Conservation (phyloP, 345 rosid species). For the Microcos paniculata region DNA sequence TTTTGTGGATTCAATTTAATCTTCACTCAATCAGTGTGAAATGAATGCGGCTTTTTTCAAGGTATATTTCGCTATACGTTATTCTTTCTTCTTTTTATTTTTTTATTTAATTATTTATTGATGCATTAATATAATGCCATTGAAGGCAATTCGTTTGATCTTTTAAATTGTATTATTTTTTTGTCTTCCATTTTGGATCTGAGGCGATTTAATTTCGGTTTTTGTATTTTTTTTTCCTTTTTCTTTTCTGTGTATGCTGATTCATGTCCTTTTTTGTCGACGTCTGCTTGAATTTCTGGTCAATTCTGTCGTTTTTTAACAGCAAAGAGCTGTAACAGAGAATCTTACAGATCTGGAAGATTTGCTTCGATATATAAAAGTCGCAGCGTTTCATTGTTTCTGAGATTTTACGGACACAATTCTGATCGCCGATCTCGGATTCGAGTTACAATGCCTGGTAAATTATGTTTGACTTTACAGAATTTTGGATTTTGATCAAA, state of each 20-base stretch:
- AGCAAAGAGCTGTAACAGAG: background rate
- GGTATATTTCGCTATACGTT: constrained; percentile 19
- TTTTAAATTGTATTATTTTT: background rate
- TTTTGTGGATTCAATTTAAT: background rate
- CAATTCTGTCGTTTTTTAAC: constrained; percentile 16
- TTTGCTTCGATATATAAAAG: constrained; percentile 3
- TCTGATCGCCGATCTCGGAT: constrained; percentile 18
- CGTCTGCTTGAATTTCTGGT: constrained; percentile 1
- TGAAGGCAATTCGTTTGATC: background rate
- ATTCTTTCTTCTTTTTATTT: background rate
- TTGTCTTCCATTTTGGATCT: constrained; percentile 27
- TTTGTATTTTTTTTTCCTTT: background rate
- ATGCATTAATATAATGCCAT: background rate
- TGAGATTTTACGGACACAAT: constrained; percentile 28
- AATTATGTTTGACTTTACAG: background rate
- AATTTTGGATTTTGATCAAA: constrained; percentile 8
- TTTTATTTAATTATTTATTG: background rate
- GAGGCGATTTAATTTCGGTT: constrained; percentile 11
- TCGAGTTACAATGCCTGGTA: constrained; percentile 51
- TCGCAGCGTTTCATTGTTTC: background rate
- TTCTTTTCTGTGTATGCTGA: constrained; percentile 8
- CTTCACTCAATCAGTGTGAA: constrained; percentile 8
- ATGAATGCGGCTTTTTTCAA: constrained; percentile 20
- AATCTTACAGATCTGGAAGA: constrained; percentile 23
- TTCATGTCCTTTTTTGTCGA: constrained; percentile 12